Conservation (phyloP, 2,329 filamentous ascomycete species). For the Triangularia verruculosa region DNA sequence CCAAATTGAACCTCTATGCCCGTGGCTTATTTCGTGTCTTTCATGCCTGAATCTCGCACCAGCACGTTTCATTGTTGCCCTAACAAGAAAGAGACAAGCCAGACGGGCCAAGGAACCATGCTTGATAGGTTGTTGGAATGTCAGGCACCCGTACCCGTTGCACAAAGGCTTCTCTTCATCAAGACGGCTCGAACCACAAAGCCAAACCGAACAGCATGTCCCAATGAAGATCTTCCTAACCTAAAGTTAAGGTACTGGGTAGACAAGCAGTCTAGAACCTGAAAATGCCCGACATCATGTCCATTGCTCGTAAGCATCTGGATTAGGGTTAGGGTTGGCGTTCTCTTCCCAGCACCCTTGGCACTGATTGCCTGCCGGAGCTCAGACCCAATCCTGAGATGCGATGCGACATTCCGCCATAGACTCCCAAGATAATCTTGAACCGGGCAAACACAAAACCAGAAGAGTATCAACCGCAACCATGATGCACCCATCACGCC, state of each 20-base stretch:
- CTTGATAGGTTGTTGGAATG: background rate
- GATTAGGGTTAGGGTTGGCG: background rate
- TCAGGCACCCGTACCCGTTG: background rate
- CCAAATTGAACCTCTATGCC: background rate
- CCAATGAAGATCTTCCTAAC: too few species aligned
- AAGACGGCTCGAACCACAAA: background rate
- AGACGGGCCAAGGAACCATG: background rate
- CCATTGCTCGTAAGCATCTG: background rate
- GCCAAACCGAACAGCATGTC: too few species aligned
- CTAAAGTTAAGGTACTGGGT: too few species aligned
- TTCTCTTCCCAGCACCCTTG: background rate
- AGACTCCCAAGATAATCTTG: background rate
- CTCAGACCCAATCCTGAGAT: background rate
- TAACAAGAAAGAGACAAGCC: background rate
- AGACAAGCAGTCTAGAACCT: too few species aligned
- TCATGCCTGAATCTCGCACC: background rate
- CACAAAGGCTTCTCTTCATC: background rate
- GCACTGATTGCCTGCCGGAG: background rate
- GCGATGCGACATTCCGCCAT: background rate
- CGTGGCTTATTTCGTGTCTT: background rate
- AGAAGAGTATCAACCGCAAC: slow-evolving; percentile 24
- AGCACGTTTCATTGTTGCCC: background rate
- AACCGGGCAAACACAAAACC: background rate
- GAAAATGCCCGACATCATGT: too few species aligned
- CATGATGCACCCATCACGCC: slow-evolving; percentile 82